Conservation (phyloP, 345 rosid species). For the Garcia nutans region DNA sequence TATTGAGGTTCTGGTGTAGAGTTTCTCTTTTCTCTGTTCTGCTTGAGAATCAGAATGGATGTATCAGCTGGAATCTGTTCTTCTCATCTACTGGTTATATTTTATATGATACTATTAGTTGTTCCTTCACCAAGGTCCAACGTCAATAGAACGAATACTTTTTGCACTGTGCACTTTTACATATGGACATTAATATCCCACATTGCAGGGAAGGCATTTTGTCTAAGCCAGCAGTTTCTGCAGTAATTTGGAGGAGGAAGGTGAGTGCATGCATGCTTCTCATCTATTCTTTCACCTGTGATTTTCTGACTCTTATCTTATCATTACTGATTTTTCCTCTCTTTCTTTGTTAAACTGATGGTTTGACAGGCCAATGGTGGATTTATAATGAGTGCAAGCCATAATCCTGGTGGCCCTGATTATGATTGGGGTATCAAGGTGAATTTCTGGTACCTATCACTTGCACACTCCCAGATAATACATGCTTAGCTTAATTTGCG, state of each 20-base stretch:
- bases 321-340: background rate
- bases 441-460: constrained; percentile 19
- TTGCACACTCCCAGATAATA: background rate
- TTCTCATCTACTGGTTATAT: background rate
- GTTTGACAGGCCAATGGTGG: constrained; percentile 81
- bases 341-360: background rate
- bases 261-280: constrained; percentile 29
- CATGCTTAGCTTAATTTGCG: background rate
- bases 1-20: background rate
- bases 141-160: background rate
- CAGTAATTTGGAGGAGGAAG: constrained; percentile 83
- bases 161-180: constrained; percentile 10
- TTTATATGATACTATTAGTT: background rate
- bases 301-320: background rate
- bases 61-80: background rate
- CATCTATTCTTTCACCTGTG: constrained; percentile 6
- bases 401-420: constrained; percentile 91
- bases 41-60: background rate
- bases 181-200: constrained; percentile 13
- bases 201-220: constrained; percentile 73
- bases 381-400: constrained; percentile 97
- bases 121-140: background rate
- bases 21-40: background rate
- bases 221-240: constrained; percentile 93
- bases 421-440: constrained; percentile 99